These are phyloP conservation scores for Fraxinus paxiana DNA, from an alignment of 305 asterid species.

Conservation along the genomic window DNA sequence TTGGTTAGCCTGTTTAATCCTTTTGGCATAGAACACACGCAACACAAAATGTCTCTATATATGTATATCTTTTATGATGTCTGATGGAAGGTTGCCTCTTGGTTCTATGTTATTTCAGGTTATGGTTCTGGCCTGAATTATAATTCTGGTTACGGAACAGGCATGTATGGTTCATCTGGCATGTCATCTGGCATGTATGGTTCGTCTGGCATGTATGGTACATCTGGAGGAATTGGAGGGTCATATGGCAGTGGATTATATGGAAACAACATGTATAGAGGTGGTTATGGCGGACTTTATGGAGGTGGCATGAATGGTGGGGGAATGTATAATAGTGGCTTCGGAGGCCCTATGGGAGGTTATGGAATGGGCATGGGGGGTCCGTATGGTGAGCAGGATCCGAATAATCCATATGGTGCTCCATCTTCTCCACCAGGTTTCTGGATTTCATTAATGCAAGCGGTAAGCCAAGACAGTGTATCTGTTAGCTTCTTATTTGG, in stretches of 20 bases:
- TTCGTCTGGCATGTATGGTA: conserved; percentile 35
- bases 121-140: conserved; percentile 52
- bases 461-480: conserved; percentile 46
- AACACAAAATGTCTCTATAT: neutral
- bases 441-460: conserved; percentile 88
- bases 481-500: neutral
- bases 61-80: conserved; percentile 1
- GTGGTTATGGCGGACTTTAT: conserved; percentile 76
- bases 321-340: conserved; percentile 68
- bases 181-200: conserved; percentile 44
- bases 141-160: conserved; percentile 5
- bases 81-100: conserved; percentile 25
- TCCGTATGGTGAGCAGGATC: conserved; percentile 71
- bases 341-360: conserved; percentile 77
- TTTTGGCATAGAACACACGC: neutral
- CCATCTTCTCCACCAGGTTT: conserved; percentile 85
- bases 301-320: conserved; percentile 68
- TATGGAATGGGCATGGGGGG: conserved; percentile 89
- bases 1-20: neutral
- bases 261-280: conserved; percentile 82
- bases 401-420: conserved; percentile 83
- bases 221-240: conserved; percentile 62
- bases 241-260: conserved; percentile 75
- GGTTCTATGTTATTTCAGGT: conserved; percentile 38
- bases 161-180: conserved; percentile 47